Conservation (phyloP, 2,329 filamentous ascomycete species). For the Xylaria sp. region DNA sequence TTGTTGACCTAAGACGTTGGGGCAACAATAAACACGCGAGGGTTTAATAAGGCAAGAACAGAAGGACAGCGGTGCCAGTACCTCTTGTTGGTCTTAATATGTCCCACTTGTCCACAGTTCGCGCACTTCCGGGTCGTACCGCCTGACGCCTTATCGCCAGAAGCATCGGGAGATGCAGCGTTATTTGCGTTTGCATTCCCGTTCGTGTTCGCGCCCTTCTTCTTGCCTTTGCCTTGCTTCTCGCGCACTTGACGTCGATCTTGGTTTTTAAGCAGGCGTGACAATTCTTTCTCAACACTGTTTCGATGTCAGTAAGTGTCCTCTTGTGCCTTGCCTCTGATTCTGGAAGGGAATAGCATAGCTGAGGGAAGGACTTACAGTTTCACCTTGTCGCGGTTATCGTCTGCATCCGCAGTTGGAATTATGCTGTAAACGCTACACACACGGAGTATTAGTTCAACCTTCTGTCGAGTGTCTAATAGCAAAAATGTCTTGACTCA, state of each 20-base stretch:
- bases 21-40: constrained; percentile 35
- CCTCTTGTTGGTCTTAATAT: constrained; percentile 99
- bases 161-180: constrained; percentile 63
- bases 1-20: constrained; percentile 2
- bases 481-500: constrained; percentile 59
- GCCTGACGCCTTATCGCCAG: constrained; percentile 64
- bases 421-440: constrained; percentile 62
- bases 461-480: constrained; percentile 36
- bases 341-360: neutral
- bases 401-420: constrained; percentile 63
- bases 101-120: constrained; percentile 94
- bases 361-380: constrained; percentile 41
- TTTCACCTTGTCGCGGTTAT: constrained; percentile 62
- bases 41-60: constrained; percentile 38
- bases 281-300: constrained; percentile 79
- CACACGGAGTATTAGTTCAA: constrained; percentile 52
- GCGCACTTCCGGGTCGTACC: constrained; percentile 92
- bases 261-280: constrained; percentile 88
- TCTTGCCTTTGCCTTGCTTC: constrained; percentile 78
- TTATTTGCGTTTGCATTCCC: constrained; percentile 37
- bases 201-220: constrained; percentile 50
- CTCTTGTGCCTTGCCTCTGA: neutral
- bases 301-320: constrained; percentile 52
- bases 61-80: constrained; percentile 59
- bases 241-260: constrained; percentile 90